Conservation (phyloP, 2,329 filamentous ascomycete genomes). For the Diaporthe sp. region DNA sequence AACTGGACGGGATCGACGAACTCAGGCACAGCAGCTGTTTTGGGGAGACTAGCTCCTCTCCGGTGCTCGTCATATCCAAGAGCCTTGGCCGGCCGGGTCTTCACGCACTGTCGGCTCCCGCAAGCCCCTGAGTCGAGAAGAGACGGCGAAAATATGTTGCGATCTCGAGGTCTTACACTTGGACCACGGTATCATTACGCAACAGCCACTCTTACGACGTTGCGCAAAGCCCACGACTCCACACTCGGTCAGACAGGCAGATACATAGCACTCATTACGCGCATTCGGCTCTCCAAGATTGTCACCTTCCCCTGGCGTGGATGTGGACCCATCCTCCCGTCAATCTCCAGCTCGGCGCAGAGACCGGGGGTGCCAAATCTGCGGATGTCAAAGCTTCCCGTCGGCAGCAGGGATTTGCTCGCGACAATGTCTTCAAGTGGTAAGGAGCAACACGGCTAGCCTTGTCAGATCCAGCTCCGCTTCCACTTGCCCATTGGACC, state of each 20-base stretch:
- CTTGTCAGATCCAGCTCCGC: slow-evolving; percentile 31
- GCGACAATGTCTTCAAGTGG: slow-evolving; percentile 34
- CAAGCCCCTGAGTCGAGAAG: slow-evolving; percentile 20
- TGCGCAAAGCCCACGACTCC: slow-evolving; percentile 26
- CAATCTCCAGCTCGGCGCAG: slow-evolving; percentile 27
- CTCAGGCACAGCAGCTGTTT: slow-evolving; percentile 5
- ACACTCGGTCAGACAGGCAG: slow-evolving; percentile 31
- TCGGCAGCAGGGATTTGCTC: slow-evolving; percentile 30
- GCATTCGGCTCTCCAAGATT: slow-evolving; percentile 4
- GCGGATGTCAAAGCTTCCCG: slow-evolving; percentile 32
- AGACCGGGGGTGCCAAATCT: slow-evolving; percentile 26
- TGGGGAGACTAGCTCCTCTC: not conserved
- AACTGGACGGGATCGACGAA: slow-evolving; percentile 1
- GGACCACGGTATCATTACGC: not conserved
- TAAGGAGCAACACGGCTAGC: slow-evolving; percentile 29
- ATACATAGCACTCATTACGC: slow-evolving; percentile 30
- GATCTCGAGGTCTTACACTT: slow-evolving; percentile 23
- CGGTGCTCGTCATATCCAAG: not conserved
- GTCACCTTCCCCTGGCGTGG: slow-evolving; percentile 16
- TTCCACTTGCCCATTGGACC: slow-evolving; percentile 30
- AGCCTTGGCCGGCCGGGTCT: not conserved
- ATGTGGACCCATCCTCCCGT: slow-evolving; percentile 29
- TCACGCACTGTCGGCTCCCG: slow-evolving; percentile 22
- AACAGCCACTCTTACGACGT: not conserved
- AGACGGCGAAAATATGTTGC: not conserved